phyloP scores from a whole-genome alignment of 805 yeast genomes.

The Debaryomyces maramus region DNA sequence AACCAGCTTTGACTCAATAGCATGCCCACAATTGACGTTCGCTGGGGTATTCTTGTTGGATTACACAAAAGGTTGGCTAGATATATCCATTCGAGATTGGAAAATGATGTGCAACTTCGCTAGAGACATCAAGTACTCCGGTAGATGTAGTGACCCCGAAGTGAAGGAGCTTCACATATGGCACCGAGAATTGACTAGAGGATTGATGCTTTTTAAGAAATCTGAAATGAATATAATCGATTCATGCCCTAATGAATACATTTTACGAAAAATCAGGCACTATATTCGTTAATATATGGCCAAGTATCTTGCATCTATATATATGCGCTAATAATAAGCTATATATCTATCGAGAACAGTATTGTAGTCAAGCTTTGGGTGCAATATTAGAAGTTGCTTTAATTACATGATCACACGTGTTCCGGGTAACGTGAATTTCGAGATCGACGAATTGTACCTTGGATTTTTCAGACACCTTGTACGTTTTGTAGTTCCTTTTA shows the following conservation, averaged over 20 bases:
- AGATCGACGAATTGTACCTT: neutral
- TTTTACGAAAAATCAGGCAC: slow-evolving; percentile 7
- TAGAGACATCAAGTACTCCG: slow-evolving; percentile 5
- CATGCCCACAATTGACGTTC: slow-evolving; percentile 17
- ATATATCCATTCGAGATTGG: slow-evolving; percentile 21
- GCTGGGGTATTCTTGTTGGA: slow-evolving; percentile 47
- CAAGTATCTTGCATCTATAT: too few species aligned
- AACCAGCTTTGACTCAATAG: slow-evolving; percentile 5
- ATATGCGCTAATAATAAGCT: too few species aligned
- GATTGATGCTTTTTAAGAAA: slow-evolving; percentile 49
- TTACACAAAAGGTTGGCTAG: slow-evolving; percentile 28
- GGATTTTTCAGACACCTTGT: neutral
- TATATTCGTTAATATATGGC: neutral
- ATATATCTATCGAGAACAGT: too few species aligned
- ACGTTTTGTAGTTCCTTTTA: neutral
- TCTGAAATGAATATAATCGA: slow-evolving; percentile 55
- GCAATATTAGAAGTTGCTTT: too few species aligned
- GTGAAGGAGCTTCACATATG: slow-evolving; percentile 8
- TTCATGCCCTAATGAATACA: slow-evolving; percentile 7
- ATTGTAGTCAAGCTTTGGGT: too few species aligned
- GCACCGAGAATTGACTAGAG: slow-evolving; percentile 54
- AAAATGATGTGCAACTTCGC: slow-evolving; percentile 16
- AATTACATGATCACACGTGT: slow-evolving; percentile 5
- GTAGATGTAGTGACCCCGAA: neutral
- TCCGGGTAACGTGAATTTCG: slow-evolving; percentile 4